Base-by-base conservation (phyloP, 805 yeast genomes). In the Ogataea dorogensis region DNA sequence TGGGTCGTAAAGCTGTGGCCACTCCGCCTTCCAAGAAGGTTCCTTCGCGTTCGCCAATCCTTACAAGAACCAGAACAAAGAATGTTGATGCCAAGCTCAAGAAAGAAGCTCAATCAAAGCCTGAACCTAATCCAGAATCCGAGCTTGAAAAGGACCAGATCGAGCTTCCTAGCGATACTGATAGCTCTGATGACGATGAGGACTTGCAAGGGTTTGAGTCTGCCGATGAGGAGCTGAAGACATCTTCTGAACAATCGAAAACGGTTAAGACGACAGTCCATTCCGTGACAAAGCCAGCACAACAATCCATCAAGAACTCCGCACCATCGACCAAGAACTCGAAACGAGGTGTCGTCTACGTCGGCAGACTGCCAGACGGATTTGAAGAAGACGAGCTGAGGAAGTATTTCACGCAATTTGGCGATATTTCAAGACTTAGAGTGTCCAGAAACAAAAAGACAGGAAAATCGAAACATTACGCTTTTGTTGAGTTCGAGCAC, bases 301-400 rank as follows among this genome's bases (percentile, higher is more conserved):
- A 36, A 8, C 21, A 23, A 9, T 23, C 38, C 12, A 27, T 27
- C 13, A 23, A 40, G 5, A 19, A 17, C 4, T 18, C 40, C 19
- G 36, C 44, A 7, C 25, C 33, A 10, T 23, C 42, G 7, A 17
- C 33, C 9, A 33, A 27, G 15, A 51, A 55, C 18, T 46, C 52
- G 5, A 65, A 67, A 20, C 70, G 76, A 31, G 88, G 91, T 23
- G 86, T 87, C 36, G 67, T 93, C 36, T 93, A 89, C 61, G 75
- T 93, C 22, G 96, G 98, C 36, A 78, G 97, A 57, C 72, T 93
- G 46, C 98, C 98, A 29, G 81, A 82, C 50, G 96, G 95, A 26
- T 87, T 93, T 67, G 81, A 87, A 52, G 98, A 93, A 63, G 70
- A 64, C 24, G 91, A 85, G 59, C 68, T 83, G 70, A 73, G 73